Evolutionary conservation across 2,329 filamentous ascomycete genomes (phyloP).

Genomic region (Cryphonectria naterciae): DNA sequence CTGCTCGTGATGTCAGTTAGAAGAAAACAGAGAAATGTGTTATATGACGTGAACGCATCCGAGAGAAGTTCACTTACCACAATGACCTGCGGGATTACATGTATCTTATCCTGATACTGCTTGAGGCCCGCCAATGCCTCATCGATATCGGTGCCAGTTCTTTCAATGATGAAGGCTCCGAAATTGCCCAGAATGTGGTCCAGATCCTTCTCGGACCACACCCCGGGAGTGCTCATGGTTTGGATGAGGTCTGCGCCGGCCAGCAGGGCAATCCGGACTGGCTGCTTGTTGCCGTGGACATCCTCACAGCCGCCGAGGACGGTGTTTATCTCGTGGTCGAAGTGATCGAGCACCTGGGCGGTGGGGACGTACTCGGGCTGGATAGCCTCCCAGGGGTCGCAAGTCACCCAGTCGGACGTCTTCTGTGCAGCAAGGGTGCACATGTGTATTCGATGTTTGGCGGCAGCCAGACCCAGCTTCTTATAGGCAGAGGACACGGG

Average conservation of each 20-base stretch:
- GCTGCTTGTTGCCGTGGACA: conserved; percentile 67
- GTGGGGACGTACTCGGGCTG: conserved; percentile 86
- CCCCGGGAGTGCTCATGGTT: conserved; percentile 72
- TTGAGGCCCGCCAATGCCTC: conserved; percentile 82
- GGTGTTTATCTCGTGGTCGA: conserved; percentile 86
- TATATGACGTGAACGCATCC: background rate
- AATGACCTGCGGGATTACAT: conserved; percentile 86
- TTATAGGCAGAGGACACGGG: conserved; percentile 73
- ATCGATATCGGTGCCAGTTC: conserved; percentile 85
- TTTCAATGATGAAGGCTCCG: conserved; percentile 84
- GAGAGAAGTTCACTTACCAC: conserved; percentile 71
- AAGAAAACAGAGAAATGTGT: background rate
- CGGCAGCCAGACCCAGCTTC: conserved; percentile 76
- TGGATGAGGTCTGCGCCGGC: conserved; percentile 75
- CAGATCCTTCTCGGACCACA: conserved; percentile 85
- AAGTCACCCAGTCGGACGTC: conserved; percentile 79
- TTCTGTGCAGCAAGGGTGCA: conserved; percentile 79
- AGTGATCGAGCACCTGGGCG: conserved; percentile 82
- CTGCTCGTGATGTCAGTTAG: conserved; percentile 42
- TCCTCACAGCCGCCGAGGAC: conserved; percentile 74
- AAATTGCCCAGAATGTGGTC: conserved; percentile 86
- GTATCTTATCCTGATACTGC: conserved; percentile 82
- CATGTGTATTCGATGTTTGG: conserved; percentile 80
- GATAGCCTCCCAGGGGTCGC: conserved; percentile 87
- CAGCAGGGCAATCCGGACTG: conserved; percentile 76